Evolutionary conservation across 2,329 filamentous ascomycete genomes (phyloP).

Genomic region (Teratosphaeria nubilosa): DNA sequence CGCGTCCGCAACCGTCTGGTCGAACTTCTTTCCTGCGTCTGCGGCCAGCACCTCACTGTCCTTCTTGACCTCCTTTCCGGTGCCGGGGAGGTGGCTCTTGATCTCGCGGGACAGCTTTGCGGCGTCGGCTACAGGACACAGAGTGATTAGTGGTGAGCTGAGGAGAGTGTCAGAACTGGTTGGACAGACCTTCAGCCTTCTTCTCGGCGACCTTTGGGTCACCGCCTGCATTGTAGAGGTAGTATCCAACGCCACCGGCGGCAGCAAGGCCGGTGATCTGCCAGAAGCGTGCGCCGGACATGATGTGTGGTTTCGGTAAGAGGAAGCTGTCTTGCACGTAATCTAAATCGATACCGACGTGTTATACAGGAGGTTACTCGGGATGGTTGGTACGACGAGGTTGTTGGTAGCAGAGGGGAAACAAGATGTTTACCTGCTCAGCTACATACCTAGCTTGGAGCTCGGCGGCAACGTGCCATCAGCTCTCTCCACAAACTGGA

Average conservation of each 20-base stretch:
- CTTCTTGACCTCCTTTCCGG: slow-evolving; percentile 13
- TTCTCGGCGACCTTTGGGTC: slow-evolving; percentile 74
- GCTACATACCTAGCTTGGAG: background rate
- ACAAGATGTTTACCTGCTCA: background rate
- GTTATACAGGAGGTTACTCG: background rate
- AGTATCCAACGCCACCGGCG: slow-evolving; percentile 66
- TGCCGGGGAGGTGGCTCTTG: slow-evolving; percentile 55
- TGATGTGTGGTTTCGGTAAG: background rate
- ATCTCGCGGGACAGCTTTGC: slow-evolving; percentile 57
- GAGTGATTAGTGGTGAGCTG: background rate
- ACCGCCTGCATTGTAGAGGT: slow-evolving; percentile 81
- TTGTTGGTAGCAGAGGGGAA: background rate
- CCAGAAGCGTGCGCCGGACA: slow-evolving; percentile 8
- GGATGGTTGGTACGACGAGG: background rate
- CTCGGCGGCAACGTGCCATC: background rate
- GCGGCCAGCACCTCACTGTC: slow-evolving; percentile 37
- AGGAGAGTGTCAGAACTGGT: background rate
- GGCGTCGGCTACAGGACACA: slow-evolving; percentile 55
- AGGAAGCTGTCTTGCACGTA: background rate
- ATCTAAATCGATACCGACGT: background rate
- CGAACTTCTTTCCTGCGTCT: slow-evolving; percentile 41
- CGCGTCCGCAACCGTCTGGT: slow-evolving; percentile 26
- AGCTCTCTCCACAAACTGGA: background rate
- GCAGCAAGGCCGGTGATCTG: slow-evolving; percentile 36
- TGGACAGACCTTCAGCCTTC: slow-evolving; percentile 64